Percentiles rank a stretch among this genome's conserved stretches.
phyloP scores from a whole-genome alignment of 2,329 filamentous ascomycete genomes.

The Pseudovirgaria hyperparasitica region DNA sequence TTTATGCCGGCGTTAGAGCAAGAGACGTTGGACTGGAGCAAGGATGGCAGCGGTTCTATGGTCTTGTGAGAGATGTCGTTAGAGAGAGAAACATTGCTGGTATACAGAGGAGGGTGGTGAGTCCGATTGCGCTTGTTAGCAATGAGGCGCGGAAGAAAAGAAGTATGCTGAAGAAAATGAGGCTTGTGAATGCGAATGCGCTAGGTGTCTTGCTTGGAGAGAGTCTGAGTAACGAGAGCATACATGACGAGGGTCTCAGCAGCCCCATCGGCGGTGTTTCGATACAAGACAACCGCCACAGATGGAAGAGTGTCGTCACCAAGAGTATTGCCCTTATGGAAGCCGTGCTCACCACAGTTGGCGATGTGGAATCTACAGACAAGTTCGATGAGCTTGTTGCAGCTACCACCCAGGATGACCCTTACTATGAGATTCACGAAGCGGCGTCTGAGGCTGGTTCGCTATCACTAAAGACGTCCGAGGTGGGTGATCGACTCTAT shows the following conservation, averaged over 20 bases:
- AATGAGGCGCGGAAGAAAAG: constrained; percentile 66
- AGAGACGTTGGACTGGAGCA: constrained; percentile 21
- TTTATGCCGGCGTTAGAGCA: constrained; percentile 51
- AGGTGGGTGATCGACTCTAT: constrained; percentile 55
- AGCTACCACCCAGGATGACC: constrained; percentile 40
- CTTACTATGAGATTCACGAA: constrained; percentile 31
- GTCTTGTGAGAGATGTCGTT: constrained; percentile 63
- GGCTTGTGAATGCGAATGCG: constrained; percentile 72
- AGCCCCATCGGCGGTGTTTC: constrained; percentile 25
- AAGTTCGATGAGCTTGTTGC: constrained; percentile 45
- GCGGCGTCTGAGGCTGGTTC: constrained; percentile 20
- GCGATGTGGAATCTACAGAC: constrained; percentile 43
- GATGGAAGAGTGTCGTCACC: constrained; percentile 65
- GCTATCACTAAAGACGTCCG: constrained; percentile 29
- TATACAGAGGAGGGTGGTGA: constrained; percentile 59
- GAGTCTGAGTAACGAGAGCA: constrained; percentile 51
- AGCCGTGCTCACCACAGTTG: constrained; percentile 63
- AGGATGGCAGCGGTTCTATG: constrained; percentile 57
- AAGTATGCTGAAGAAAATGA: constrained; percentile 54
- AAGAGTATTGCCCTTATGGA: constrained; percentile 78
- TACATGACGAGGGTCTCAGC: constrained; percentile 45
- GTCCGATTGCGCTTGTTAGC: constrained; percentile 63
- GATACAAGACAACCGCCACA: constrained; percentile 32
- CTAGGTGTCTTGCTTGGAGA: constrained; percentile 82
- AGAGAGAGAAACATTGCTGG: constrained; percentile 58